Conservation (phyloP, 1,139 yeast genomes). For the Saccharomycopsis crataegensis region DNA sequence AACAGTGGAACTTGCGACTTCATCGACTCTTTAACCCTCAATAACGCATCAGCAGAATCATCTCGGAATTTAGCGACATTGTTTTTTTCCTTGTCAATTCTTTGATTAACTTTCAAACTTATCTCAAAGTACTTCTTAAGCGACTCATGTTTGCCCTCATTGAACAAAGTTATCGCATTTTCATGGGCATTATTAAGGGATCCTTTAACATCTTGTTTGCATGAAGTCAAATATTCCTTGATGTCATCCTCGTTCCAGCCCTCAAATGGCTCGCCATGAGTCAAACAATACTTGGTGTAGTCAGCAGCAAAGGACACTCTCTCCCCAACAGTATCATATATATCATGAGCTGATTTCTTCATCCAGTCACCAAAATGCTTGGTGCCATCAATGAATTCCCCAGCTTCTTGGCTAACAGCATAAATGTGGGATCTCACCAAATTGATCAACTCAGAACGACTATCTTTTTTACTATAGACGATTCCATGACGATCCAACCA, state of each 20-base stretch:
- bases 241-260: conserved; percentile 22
- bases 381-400: not conserved
- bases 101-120: not conserved
- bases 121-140: not conserved
- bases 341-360: not conserved
- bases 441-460: conserved; percentile 37
- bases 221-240: conserved; percentile 25
- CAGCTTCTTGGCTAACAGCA: not conserved
- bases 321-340: not conserved
- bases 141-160: not conserved
- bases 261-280: not conserved
- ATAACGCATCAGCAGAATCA: not conserved
- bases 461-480: conserved; percentile 33
- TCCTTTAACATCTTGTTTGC: conserved; percentile 27
- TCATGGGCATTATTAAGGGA: conserved; percentile 26
- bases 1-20: not conserved
- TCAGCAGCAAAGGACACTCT: not conserved
- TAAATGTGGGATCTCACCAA: conserved; percentile 35
- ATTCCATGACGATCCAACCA: conserved; percentile 43
- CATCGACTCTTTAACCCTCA: not conserved
- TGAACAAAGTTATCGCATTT: conserved; percentile 11
- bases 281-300: not conserved
- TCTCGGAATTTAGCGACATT: not conserved
- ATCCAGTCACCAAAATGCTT: not conserved
- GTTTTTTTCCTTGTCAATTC: not conserved